Evolutionary conservation across 257 asterid genomes (phyloP), one percentile per base, ranked within the genome.

Genomic region (Solanum paucissectum): DNA sequence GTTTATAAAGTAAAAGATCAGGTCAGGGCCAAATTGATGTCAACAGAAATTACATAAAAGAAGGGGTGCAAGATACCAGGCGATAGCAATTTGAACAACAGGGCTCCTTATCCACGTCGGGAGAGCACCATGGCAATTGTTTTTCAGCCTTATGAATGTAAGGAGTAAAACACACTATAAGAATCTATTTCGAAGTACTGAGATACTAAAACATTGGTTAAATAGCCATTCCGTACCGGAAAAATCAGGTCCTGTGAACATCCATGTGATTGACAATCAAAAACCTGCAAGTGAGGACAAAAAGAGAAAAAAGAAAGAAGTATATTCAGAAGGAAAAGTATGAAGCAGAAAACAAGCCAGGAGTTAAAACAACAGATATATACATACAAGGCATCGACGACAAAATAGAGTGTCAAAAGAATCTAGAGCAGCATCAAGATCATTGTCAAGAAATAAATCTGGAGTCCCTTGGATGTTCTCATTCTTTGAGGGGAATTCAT

Each of bases 191-290:
- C 27, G 12, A 46, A 32, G 68, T 13, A 14, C 85, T 27, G 23
- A 46, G 29, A 18, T 27, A 46, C 38, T 49, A 46, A 44, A 46
- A 29, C 29, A 81, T 46, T 81, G 68, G 29, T 46, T 81, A 46
- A 29, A 81, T 46, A 62, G 62, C 42, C 29, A 81, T 81, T 46
- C 68, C 42, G 3, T 92, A 97, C 99, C 89, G 98, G 92, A 88
- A 93, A 92, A 86, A 91, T 91, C 82, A 97, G 96, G 72, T 97
- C 98, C 92, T 95, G 98, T 20, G 99, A 97, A 86, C 99, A 97
- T 89, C 99, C 99, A 90, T 96, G 99, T 68, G 94, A 89, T 94
- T 93, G 94, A 91, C 99, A 97, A 84, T 96, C 99, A 90, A 94
- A 97, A 88, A 97, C 98, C 99, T 97, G 93, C 87, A 87, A 90